Conservation (phyloP, 139 green algal species). For the Spirogloea muscicola region DNA sequence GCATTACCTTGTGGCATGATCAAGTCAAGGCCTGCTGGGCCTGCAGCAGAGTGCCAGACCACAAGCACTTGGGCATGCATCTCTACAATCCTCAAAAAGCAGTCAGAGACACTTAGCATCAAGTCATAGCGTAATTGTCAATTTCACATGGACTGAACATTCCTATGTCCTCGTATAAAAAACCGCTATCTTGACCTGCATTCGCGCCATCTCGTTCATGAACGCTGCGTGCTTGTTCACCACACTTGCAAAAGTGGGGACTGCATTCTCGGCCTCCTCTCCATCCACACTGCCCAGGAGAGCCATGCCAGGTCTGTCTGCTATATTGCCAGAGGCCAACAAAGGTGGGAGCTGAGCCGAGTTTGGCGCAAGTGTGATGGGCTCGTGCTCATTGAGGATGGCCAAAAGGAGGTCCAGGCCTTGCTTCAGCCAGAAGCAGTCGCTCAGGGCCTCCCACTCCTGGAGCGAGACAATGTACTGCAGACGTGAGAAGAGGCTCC, state of each 20-base stretch:
- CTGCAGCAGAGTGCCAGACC: neutral
- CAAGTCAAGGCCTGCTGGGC: too few species aligned
- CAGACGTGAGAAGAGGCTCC: slow-evolving; percentile 79
- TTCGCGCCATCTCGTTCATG: slow-evolving; percentile 48
- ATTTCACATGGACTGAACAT: neutral
- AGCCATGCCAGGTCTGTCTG: neutral
- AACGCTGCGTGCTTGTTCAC: slow-evolving; percentile 63
- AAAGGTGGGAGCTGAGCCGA: slow-evolving; percentile 67
- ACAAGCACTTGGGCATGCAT: too few species aligned
- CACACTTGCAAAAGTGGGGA: slow-evolving; percentile 31
- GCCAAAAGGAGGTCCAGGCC: slow-evolving; percentile 87
- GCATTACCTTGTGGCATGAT: too few species aligned
- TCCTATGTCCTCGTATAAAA: too few species aligned
- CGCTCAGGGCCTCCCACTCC: slow-evolving; percentile 82
- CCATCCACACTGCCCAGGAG: neutral
- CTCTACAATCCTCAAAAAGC: too few species aligned
- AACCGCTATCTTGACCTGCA: slow-evolving; percentile 52
- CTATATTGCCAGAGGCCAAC: slow-evolving; percentile 9
- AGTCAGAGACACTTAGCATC: neutral
- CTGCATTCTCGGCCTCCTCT: neutral
- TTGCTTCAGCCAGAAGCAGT: slow-evolving; percentile 94
- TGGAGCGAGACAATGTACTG: slow-evolving; percentile 85
- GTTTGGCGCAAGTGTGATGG: slow-evolving; percentile 88
- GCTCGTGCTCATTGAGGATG: slow-evolving; percentile 72
- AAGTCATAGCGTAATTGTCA: neutral